Evolutionary conservation across 306 rosid species (phyloP).

Genomic region (Trichosanthes cucumerina): DNA sequence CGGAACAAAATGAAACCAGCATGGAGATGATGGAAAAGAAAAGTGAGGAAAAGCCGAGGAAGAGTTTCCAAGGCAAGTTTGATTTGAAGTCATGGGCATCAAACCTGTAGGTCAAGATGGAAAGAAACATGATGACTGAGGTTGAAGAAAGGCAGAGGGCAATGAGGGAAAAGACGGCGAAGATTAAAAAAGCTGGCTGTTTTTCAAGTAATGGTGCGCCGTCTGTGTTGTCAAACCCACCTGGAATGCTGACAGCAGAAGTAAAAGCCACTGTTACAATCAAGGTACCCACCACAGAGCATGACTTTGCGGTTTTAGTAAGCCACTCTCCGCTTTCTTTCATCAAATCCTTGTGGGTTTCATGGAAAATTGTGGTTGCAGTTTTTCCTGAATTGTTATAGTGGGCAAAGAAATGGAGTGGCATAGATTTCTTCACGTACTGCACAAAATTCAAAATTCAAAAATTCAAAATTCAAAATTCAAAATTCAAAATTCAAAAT

Average conservation of each 20-base stretch:
- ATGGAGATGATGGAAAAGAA: conserved; percentile 34
- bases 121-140: conserved; percentile 37
- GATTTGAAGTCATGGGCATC: conserved; percentile 21
- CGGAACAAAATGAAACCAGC: conserved; percentile 33
- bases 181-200: conserved; percentile 13
- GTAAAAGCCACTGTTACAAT: conserved; percentile 25
- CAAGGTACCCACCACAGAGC: conserved; percentile 29
- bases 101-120: conserved; percentile 32
- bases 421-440: conserved; percentile 20
- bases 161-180: conserved; percentile 21
- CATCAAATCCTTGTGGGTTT: not conserved
- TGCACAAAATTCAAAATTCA: too few relatives aligned
- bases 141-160: conserved; percentile 46
- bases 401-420: conserved; percentile 11
- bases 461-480: too few relatives aligned
- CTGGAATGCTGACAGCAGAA: conserved; percentile 8
- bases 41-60: conserved; percentile 31
- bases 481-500: too few relatives aligned
- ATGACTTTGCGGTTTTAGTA: conserved; percentile 23
- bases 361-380: conserved; percentile 17
- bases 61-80: conserved; percentile 27
- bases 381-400: not conserved
- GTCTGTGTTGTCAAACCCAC: not conserved
- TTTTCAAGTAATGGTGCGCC: not conserved
- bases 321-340: conserved; percentile 18